phyloP scores from a whole-genome alignment of 116 monocot genomes.

The Posidonia oceanica region DNA sequence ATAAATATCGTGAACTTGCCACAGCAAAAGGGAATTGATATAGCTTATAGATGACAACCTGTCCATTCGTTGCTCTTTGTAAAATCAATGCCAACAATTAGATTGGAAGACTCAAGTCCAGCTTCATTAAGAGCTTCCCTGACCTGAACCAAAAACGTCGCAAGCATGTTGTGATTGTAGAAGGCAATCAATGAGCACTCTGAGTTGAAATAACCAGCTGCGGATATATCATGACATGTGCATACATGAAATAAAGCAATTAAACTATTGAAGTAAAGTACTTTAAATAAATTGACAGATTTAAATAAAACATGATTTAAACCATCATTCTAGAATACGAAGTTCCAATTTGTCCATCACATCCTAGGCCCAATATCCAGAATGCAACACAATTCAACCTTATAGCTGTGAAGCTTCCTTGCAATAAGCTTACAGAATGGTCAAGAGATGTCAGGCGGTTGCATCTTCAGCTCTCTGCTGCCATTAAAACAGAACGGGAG shows the following conservation, averaged over 20 bases:
- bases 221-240: too few species aligned
- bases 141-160: constrained; percentile 20
- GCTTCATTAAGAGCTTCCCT: constrained; percentile 41
- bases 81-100: constrained; percentile 73
- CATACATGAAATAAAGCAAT: too few species aligned
- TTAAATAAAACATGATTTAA: too few species aligned
- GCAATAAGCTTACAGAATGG: constrained; percentile 45
- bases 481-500: too few species aligned
- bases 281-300: too few species aligned
- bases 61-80: constrained; percentile 83
- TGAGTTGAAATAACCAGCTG: too few species aligned
- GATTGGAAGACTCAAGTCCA: constrained; percentile 67
- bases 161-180: too few species aligned
- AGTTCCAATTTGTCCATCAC: constrained; percentile 50
- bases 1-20: background rate
- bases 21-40: background rate
- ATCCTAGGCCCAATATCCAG: constrained; percentile 31
- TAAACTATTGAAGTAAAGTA: too few species aligned
- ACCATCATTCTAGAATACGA: constrained; percentile 33
- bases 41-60: constrained; percentile 17
- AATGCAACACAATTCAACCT: constrained; percentile 28
- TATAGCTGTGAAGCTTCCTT: constrained; percentile 85
- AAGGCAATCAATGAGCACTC: too few species aligned
- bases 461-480: constrained; percentile 68
- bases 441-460: constrained; percentile 72